A percentile compares a stretch with the other conserved stretches of the same genome.
These are phyloP conservation scores for Lithospermum erythrorhizon DNA, from an alignment of 257 asterid genomes.

Conservation along the genomic window DNA sequence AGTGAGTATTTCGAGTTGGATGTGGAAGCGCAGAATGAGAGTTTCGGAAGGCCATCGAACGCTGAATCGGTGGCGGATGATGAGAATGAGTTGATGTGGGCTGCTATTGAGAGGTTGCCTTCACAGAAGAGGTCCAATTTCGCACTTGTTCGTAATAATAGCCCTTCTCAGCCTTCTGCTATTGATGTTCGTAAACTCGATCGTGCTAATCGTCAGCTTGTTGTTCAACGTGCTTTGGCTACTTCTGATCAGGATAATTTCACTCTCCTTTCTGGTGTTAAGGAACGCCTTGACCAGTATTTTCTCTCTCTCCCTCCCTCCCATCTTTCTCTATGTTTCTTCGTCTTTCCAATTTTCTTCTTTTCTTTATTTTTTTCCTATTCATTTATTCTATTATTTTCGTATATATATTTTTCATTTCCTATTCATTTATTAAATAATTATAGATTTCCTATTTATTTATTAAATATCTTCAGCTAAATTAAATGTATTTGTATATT, in stretches of 20 bases:
- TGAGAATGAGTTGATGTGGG: constrained; percentile 66
- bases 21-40: constrained; percentile 36
- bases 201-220: constrained; percentile 50
- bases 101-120: constrained; percentile 77
- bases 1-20: constrained; percentile 60
- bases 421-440: no score
- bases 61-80: constrained; percentile 51
- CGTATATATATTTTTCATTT: no score
- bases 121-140: constrained; percentile 35
- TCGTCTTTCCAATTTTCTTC: no score
- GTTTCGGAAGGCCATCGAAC: constrained; percentile 51
- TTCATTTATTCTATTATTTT: no score
- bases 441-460: no score
- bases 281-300: constrained; percentile 68
- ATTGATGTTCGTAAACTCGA: constrained; percentile 67
- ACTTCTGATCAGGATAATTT: constrained; percentile 70
- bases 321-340: no score
- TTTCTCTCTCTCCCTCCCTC: background rate
- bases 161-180: constrained; percentile 33
- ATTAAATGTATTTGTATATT: no score
- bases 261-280: constrained; percentile 58
- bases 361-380: no score
- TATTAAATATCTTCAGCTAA: no score
- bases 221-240: constrained; percentile 61
- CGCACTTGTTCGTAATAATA: constrained; percentile 28